phyloP scores from a whole-genome alignment of 495 filamentous ascomycete species.

The Staphylotrichum tortipilum region DNA sequence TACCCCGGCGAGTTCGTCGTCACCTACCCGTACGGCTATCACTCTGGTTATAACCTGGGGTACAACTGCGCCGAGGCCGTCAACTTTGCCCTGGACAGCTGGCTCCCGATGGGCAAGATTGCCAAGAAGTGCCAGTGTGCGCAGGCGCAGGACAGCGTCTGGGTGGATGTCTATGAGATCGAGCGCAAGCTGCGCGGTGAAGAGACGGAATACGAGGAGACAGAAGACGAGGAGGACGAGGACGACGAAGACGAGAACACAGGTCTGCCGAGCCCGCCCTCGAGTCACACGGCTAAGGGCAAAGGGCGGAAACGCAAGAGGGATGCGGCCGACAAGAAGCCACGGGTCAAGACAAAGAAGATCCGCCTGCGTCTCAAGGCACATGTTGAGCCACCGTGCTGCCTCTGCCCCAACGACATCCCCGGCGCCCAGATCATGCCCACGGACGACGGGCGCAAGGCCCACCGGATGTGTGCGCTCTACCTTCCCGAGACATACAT shows the following conservation, averaged over 20 bases:
- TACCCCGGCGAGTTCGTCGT: conserved; percentile 98
- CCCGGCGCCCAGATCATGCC: conserved; percentile 73
- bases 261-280: conserved; percentile 68
- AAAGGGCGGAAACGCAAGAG: conserved; percentile 50
- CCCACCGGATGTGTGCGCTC: conserved; percentile 79
- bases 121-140: conserved; percentile 97
- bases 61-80: conserved; percentile 99
- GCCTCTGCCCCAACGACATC: conserved; percentile 88
- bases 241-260: conserved; percentile 59
- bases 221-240: conserved; percentile 67
- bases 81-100: conserved; percentile 92
- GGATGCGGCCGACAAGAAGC: conserved; percentile 25
- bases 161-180: conserved; percentile 93
- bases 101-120: conserved; percentile 88
- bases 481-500: conserved; percentile 93
- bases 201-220: conserved; percentile 82
- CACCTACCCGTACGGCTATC: conserved; percentile 96
- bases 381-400: conserved; percentile 73
- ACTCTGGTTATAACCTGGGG: conserved; percentile 94
- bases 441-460: conserved; percentile 80
- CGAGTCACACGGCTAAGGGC: conserved; percentile 33
- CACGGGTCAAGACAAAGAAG: conserved; percentile 59
- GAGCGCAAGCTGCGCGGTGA: conserved; percentile 91
- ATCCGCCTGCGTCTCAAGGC: conserved; percentile 60
- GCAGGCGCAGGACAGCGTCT: conserved; percentile 79